phyloP scores from a whole-genome alignment of 208 protist species.

The Leishmania aethiopica region DNA sequence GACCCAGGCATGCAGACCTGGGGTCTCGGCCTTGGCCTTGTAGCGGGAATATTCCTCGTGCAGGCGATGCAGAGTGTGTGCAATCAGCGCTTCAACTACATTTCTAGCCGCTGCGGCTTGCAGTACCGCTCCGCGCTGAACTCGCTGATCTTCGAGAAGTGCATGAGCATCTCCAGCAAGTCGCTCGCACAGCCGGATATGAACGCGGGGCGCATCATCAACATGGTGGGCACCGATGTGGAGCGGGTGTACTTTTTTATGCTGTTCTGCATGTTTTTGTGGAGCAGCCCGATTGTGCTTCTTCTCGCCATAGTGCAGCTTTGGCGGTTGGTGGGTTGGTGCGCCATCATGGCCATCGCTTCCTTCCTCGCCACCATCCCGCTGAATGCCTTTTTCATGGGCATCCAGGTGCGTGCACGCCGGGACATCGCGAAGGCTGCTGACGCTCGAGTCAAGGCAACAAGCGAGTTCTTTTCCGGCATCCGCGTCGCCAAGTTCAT shows the following conservation, averaged over 20 bases:
- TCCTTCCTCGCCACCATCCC: constrained; percentile 73
- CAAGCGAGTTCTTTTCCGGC: constrained; percentile 92
- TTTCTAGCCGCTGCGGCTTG: constrained; percentile 43
- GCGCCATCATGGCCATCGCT: constrained; percentile 68
- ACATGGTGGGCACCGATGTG: constrained; percentile 83
- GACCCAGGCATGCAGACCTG: constrained; percentile 18
- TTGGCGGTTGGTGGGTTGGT: constrained; percentile 58
- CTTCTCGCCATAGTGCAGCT: constrained; percentile 51
- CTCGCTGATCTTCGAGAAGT: constrained; percentile 81
- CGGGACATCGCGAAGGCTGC: constrained; percentile 39
- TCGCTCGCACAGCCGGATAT: constrained; percentile 67
- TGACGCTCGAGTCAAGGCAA: constrained; percentile 88
- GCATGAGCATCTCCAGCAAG: constrained; percentile 56
- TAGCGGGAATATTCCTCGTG: constrained; percentile 43
- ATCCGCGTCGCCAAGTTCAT: constrained; percentile 95
- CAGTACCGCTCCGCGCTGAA: constrained; percentile 65
- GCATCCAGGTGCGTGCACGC: constrained; percentile 30
- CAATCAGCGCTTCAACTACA: constrained; percentile 57
- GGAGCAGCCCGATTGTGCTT: constrained; percentile 73
- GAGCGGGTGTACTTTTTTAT: constrained; percentile 49
- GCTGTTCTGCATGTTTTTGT: constrained; percentile 47
- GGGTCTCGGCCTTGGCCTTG: constrained; percentile 44
- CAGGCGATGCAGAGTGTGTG: constrained; percentile 51
- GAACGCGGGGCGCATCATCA: constrained; percentile 88
- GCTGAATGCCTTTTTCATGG: constrained; percentile 59